phyloP scores from a whole-genome alignment of 352 stramenopile genomes.

The Aphanomyces stellatus region DNA sequence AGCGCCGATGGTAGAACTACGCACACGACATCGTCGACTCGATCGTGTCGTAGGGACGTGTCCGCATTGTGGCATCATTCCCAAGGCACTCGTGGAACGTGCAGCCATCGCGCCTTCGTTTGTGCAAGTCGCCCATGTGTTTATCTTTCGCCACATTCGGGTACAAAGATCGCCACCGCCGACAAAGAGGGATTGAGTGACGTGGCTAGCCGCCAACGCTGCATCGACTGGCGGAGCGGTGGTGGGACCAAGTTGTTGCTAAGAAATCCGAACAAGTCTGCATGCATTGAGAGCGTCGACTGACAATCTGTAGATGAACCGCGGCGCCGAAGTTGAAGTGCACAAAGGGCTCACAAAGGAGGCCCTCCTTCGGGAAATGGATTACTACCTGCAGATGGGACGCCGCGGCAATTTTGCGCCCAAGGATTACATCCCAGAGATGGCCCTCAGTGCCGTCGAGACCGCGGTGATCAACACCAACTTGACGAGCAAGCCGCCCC shows the following conservation, averaged over 20 bases:
- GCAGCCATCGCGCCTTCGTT: constrained; percentile 28
- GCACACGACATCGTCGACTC: constrained; percentile 14
- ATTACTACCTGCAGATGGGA: constrained; percentile 34
- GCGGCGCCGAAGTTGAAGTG: constrained; percentile 1
- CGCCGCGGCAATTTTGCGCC: constrained; percentile 42
- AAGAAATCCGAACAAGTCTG: constrained; percentile 2
- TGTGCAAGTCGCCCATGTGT: constrained; percentile 27
- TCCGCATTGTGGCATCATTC: constrained; percentile 49
- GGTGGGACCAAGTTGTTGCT: constrained; percentile 14
- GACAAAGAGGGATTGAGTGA: too few species aligned
- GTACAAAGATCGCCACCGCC: too few species aligned
- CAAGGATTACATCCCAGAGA: constrained; percentile 30
- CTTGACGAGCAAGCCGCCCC: constrained; percentile 3
- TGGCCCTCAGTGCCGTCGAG: constrained; percentile 53
- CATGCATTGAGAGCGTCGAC: not conserved
- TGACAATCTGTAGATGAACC: not conserved
- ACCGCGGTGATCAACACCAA: not conserved
- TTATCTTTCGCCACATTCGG: constrained; percentile 38
- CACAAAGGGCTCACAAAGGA: constrained; percentile 45
- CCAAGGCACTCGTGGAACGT: constrained; percentile 13
- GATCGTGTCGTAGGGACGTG: constrained; percentile 27
- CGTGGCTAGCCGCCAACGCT: constrained; percentile 45
- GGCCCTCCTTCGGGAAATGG: constrained; percentile 53
- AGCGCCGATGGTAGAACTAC: not conserved
- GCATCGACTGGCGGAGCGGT: constrained; percentile 41